Evolutionary conservation across 257 asterid species (phyloP).

Genomic region (Solanum chilense): DNA sequence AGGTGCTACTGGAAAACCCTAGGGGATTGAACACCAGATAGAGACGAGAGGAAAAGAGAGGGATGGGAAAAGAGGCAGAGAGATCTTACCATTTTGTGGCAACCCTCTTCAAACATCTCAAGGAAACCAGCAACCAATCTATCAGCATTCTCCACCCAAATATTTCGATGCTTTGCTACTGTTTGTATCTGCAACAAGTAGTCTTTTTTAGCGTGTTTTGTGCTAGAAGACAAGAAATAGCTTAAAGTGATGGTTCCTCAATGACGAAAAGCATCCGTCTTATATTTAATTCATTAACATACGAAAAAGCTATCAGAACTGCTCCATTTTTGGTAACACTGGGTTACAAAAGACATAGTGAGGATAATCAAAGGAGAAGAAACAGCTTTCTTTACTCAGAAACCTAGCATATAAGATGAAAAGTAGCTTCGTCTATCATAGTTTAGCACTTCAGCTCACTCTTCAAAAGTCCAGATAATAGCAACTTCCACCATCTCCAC

Average conservation of each 20-base stretch:
- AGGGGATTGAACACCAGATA: not conserved
- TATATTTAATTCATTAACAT: not conserved
- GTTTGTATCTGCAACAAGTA: constrained; percentile 35
- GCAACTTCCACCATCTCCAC: not conserved
- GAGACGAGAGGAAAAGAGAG: not conserved
- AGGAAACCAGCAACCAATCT: constrained; percentile 55
- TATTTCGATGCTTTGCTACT: constrained; percentile 36
- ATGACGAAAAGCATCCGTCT: not conserved
- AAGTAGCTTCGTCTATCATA: not conserved
- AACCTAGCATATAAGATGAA: not conserved
- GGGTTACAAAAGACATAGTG: not conserved
- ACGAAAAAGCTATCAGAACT: not conserved
- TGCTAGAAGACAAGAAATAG: not conserved
- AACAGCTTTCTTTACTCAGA: not conserved
- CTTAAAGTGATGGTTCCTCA: not conserved
- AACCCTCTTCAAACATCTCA: constrained; percentile 54
- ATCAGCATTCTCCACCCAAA: constrained; percentile 60
- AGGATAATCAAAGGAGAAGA: not conserved
- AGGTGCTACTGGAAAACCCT: not conserved
- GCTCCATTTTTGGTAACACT: not conserved
- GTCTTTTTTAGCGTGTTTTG: not conserved
- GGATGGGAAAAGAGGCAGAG: not conserved
- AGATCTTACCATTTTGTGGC: constrained; percentile 30
- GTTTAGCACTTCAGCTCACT: not conserved
- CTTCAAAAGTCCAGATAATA: not conserved